Conservation (phyloP, 2,329 filamentous ascomycete species). For the Fusarium torreyae region DNA sequence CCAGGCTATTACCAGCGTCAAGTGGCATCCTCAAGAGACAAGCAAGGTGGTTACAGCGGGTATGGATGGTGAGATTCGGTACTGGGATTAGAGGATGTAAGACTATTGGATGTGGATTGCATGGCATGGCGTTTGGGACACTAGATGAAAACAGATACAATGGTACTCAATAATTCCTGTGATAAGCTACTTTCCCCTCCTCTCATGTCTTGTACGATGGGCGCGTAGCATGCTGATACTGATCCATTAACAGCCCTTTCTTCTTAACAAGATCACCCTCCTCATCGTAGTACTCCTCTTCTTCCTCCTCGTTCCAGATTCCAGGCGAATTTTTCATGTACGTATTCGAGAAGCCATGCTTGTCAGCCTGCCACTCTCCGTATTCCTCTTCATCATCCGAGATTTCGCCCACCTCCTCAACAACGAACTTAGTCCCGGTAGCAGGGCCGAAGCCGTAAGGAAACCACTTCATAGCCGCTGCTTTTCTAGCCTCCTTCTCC, state of each 20-base stretch:
- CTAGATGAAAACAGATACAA: constrained; percentile 30
- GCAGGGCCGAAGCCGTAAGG: constrained; percentile 63
- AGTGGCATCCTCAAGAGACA: constrained; percentile 98
- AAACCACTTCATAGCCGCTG: constrained; percentile 62
- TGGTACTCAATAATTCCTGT: constrained; percentile 2
- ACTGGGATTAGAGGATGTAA: constrained; percentile 81
- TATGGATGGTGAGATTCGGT: constrained; percentile 88
- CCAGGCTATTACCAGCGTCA: constrained; percentile 85
- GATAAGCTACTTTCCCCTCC: not conserved
- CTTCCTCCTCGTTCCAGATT: not conserved
- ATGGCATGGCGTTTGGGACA: constrained; percentile 48
- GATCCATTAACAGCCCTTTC: constrained; percentile 29
- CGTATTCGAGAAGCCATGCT: constrained; percentile 35
- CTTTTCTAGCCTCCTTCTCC: constrained; percentile 56
- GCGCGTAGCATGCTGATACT: constrained; percentile 21
- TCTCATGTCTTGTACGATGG: not conserved
- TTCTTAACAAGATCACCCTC: constrained; percentile 9
- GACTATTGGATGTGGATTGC: constrained; percentile 26
- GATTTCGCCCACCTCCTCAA: constrained; percentile 62
- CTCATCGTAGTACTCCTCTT: constrained; percentile 14
- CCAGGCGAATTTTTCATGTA: not conserved
- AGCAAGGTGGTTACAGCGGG: constrained; percentile 94
- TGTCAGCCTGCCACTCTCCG: constrained; percentile 57
- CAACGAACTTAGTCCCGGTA: constrained; percentile 59
- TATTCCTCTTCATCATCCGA: constrained; percentile 61